phyloP scores from a whole-genome alignment of 192 early-diverging fungal species.

The Coemansia asiatica region DNA sequence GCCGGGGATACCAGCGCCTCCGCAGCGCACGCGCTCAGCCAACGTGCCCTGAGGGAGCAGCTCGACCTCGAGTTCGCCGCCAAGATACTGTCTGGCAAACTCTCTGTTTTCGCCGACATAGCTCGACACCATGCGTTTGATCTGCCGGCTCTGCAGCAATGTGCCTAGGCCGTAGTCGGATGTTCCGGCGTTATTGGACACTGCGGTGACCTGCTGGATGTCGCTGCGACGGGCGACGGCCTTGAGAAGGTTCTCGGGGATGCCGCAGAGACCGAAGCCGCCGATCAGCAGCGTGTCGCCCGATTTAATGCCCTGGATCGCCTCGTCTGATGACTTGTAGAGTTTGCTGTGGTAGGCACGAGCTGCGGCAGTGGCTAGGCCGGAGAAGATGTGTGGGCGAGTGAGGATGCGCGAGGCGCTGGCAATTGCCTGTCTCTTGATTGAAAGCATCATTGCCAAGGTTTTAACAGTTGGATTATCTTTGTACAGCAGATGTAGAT shows the following conservation, averaged over 20 bases:
- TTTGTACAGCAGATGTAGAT: no score
- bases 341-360: constrained; percentile 58
- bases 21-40: constrained; percentile 74
- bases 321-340: constrained; percentile 59
- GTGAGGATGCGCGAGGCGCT: constrained; percentile 29
- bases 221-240: constrained; percentile 62
- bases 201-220: constrained; percentile 68
- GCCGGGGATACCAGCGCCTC: constrained; percentile 75
- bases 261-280: constrained; percentile 76
- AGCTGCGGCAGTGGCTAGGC: constrained; percentile 15
- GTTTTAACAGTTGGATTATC: no score
- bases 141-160: constrained; percentile 66
- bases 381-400: constrained; percentile 29
- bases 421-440: constrained; percentile 35
- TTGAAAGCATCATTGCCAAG: constrained; percentile 29
- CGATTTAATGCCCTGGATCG: constrained; percentile 61
- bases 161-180: constrained; percentile 71
- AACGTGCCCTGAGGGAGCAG: constrained; percentile 76
- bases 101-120: constrained; percentile 83
- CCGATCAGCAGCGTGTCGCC: constrained; percentile 67
- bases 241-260: constrained; percentile 74
- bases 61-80: constrained; percentile 79
- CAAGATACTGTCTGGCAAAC: constrained; percentile 76
- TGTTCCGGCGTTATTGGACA: constrained; percentile 79
- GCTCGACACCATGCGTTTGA: constrained; percentile 76